phyloP scores from a whole-genome alignment of 345 rosid genomes.

The Populus davidiana region DNA sequence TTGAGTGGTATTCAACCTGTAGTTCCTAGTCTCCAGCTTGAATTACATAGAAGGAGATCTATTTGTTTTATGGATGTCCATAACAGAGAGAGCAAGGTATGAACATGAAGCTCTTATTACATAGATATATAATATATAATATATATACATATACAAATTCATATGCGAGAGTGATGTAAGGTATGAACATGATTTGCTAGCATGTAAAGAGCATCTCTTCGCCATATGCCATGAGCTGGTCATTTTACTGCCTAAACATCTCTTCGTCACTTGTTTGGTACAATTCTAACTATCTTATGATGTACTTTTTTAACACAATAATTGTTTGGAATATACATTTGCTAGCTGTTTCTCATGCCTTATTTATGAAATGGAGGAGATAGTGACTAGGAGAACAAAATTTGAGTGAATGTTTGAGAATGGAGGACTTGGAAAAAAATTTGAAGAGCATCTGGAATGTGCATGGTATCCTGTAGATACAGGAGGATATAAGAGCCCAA shows the following conservation, averaged over 20 bases:
- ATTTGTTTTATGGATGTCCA: neutral
- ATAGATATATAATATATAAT: neutral
- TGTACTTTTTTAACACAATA: too few relatives aligned
- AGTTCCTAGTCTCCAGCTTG: neutral
- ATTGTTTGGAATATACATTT: too few relatives aligned
- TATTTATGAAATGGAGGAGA: constrained; percentile 31
- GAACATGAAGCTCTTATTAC: neutral
- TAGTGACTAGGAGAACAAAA: constrained; percentile 45
- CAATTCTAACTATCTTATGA: too few relatives aligned
- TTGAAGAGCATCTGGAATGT: constrained; percentile 54
- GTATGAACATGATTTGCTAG: too few relatives aligned
- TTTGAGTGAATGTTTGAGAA: constrained; percentile 45
- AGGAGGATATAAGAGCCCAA: constrained; percentile 53
- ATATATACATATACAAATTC: neutral
- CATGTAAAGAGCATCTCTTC: too few relatives aligned
- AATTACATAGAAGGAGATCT: neutral
- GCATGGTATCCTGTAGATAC: constrained; percentile 32
- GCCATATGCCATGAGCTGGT: too few relatives aligned
- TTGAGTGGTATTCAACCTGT: neutral
- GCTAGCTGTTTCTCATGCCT: too few relatives aligned
- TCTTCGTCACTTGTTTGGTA: too few relatives aligned
- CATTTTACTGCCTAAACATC: too few relatives aligned
- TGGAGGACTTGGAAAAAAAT: constrained; percentile 51
- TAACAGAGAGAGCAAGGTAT: too few relatives aligned
- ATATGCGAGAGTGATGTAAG: too few relatives aligned